Evolutionary conservation across 2,329 filamentous ascomycete genomes (phyloP), one percentile per base, ranked within the genome.

Genomic region (Curvularia lunata): DNA sequence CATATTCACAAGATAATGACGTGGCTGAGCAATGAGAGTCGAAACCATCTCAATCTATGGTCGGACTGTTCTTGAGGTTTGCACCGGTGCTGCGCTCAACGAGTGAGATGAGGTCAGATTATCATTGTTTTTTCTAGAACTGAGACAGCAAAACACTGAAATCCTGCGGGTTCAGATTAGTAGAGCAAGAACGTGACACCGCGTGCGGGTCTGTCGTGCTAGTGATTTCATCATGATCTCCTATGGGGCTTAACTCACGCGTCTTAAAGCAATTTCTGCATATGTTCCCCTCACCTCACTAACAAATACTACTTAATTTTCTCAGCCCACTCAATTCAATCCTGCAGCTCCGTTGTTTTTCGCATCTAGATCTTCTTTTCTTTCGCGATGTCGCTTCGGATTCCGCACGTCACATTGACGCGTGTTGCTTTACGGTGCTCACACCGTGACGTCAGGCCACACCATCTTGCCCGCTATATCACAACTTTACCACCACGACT

Each of bases 381-480:
- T 58, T 48, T 43, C 25, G 50, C 50, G 32, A 54, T 58, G 58
- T 54, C 38, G 12, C 19, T 53, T 18, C 56, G 21, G 13, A 27
- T 45, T 18, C 49, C 53, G 37, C 54, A 61, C 64, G 66, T 68
- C 64, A 68, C 59, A 19, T 61, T 67, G 65, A 67, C 64, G 65
- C 61, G 61, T 37, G 51, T 19, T 52, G 61, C 57, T 56, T 56
- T 45, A 37, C 54, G 54, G 46, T 59, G 53, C 50, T 56, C 55
- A 43, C 18, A 40, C 52, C 28, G 61, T 72, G 70, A 70, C 70
- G 70, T 72, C 70, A 70, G 62, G 38, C 30, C 47, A 49, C 32
- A 40, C 47, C 47, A 43, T 47, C 57, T 58, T 63, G 48, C 50
- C 59, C 58, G 58, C 30, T 60, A 66, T 67, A 59, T 63, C 41